phyloP scores from a whole-genome alignment of 2,329 filamentous ascomycete genomes.

The Fusarium sp. region DNA sequence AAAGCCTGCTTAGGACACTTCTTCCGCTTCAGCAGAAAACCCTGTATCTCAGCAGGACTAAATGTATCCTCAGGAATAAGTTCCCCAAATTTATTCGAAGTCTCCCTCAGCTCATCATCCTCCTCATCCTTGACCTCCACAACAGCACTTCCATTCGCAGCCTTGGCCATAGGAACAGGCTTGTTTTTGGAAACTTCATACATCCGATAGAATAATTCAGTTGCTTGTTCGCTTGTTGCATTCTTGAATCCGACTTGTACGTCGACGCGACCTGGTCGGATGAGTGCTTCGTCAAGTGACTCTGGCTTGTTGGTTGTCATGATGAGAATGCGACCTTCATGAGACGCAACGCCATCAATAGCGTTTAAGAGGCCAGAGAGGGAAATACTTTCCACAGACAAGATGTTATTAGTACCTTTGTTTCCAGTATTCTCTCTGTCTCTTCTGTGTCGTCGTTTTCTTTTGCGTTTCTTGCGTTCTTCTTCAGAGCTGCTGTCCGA shows the following conservation, averaged over 20 bases:
- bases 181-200: conserved; percentile 59
- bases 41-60: conserved; percentile 73
- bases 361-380: conserved; percentile 84
- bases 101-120: conserved; percentile 55
- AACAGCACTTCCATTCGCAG: conserved; percentile 22
- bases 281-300: conserved; percentile 77
- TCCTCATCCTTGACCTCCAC: conserved; percentile 15
- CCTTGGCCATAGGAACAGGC: conserved; percentile 13
- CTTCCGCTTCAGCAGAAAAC: conserved; percentile 72
- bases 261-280: conserved; percentile 79
- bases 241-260: conserved; percentile 74
- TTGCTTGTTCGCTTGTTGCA: conserved; percentile 66
- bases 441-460: conserved; percentile 34
- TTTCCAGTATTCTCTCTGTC: conserved; percentile 31
- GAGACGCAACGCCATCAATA: conserved; percentile 83
- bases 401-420: conserved; percentile 42
- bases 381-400: conserved; percentile 66
- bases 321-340: conserved; percentile 82
- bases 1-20: conserved; percentile 67
- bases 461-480: conserved; percentile 36
- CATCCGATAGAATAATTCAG: conserved; percentile 71
- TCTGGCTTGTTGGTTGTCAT: conserved; percentile 86
- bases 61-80: conserved; percentile 65
- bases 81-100: conserved; percentile 63
- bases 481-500: conserved; percentile 45